Conservation (phyloP, 139 green algal species). For the Nannochloris sp. region DNA sequence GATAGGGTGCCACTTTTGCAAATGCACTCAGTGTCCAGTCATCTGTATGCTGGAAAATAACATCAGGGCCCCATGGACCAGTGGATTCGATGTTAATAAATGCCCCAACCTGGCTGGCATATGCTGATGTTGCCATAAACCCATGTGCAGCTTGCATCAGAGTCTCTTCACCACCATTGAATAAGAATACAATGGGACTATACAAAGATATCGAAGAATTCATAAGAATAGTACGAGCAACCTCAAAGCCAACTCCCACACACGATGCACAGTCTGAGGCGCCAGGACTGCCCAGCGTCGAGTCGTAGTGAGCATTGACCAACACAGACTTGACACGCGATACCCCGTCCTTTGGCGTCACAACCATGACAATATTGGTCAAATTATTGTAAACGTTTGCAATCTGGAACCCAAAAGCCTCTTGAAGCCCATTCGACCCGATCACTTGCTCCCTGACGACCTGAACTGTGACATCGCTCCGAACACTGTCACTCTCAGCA, state of each 20-base stretch:
- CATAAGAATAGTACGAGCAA: constrained; percentile 35
- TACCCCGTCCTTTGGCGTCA: constrained; percentile 16
- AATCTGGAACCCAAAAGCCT: constrained; percentile 35
- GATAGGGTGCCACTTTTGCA: constrained; percentile 24
- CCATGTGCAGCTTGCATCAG: constrained; percentile 28
- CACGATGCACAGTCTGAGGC: constrained; percentile 43
- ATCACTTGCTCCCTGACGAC: constrained; percentile 15
- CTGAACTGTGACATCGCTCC: constrained; percentile 15
- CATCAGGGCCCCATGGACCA: constrained; percentile 49
- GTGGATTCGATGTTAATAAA: constrained; percentile 75
- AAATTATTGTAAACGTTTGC: constrained; percentile 56
- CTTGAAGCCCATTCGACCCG: background rate
- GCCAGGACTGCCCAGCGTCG: constrained; percentile 33
- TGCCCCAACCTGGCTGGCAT: constrained; percentile 29
- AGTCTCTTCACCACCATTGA: constrained; percentile 58
- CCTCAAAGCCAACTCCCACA: constrained; percentile 49
- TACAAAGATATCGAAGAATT: constrained; percentile 17
- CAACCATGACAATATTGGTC: constrained; percentile 39
- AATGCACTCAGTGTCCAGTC: constrained; percentile 45
- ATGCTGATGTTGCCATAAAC: constrained; percentile 27
- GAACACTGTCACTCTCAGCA: background rate
- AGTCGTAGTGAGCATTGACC: constrained; percentile 41
- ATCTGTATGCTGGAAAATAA: constrained; percentile 64
- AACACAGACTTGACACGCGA: constrained; percentile 26
- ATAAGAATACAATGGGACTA: constrained; percentile 51